Percentiles rank a stretch among this genome's conserved stretches.
Evolutionary conservation across 2,329 filamentous ascomycete genomes (phyloP).

Genomic region (Penicillium hordei): DNA sequence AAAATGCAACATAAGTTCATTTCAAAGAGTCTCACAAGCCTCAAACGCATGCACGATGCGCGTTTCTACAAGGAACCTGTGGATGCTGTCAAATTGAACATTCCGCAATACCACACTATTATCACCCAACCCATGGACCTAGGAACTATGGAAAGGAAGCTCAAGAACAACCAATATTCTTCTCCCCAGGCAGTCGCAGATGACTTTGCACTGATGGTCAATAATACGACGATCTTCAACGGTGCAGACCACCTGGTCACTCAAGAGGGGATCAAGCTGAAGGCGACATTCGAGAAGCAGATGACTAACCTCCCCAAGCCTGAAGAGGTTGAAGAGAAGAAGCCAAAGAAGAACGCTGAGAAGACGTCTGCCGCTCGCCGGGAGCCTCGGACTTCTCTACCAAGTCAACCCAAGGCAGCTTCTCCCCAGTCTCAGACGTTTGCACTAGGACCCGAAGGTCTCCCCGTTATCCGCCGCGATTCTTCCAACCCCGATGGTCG

Average conservation of each 20-base stretch:
- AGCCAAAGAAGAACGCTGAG: constrained; percentile 46
- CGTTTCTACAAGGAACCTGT: constrained; percentile 75
- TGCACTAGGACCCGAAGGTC: constrained; percentile 72
- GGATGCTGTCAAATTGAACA: constrained; percentile 68
- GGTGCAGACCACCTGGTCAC: constrained; percentile 74
- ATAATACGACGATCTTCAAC: constrained; percentile 81
- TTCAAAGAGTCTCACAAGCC: constrained; percentile 38
- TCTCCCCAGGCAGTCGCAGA: constrained; percentile 70
- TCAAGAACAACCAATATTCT: constrained; percentile 69
- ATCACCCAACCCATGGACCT: constrained; percentile 84
- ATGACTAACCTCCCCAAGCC: constrained; percentile 60
- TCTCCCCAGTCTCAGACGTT: constrained; percentile 59
- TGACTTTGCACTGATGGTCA: constrained; percentile 74
- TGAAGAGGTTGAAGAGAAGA: constrained; percentile 63
- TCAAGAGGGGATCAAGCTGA: constrained; percentile 61
- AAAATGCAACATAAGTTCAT: constrained; percentile 47
- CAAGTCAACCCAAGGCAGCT: constrained; percentile 36
- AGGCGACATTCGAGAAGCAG: constrained; percentile 60
- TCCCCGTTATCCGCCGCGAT: constrained; percentile 81
- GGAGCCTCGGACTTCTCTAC: constrained; percentile 48
- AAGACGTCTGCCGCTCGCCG: constrained; percentile 49
- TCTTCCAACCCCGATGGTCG: constrained; percentile 75
- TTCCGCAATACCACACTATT: constrained; percentile 71
- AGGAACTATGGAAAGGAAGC: constrained; percentile 73
- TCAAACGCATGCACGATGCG: constrained; percentile 85